phyloP scores from a whole-genome alignment of 2,329 filamentous ascomycete genomes.

The Graphium sp. region DNA sequence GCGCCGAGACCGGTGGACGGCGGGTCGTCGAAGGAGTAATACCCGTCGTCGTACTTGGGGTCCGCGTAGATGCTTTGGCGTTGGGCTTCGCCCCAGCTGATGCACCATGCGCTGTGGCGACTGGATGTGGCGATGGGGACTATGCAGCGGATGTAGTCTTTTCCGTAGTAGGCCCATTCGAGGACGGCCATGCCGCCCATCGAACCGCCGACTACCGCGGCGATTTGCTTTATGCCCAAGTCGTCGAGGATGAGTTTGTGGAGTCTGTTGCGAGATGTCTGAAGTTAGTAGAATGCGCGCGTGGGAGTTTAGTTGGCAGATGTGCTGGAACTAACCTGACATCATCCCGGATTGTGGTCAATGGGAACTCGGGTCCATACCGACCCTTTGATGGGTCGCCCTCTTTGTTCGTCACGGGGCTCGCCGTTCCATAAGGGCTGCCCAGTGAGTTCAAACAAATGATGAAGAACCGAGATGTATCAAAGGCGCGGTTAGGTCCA shows the following conservation, averaged over 20 bases:
- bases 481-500: slow-evolving; percentile 62
- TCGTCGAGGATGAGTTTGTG: slow-evolving; percentile 71
- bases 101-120: slow-evolving; percentile 75
- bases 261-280: too few species aligned
- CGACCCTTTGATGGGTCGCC: slow-evolving; percentile 55
- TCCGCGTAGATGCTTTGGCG: slow-evolving; percentile 93
- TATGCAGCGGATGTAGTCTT: slow-evolving; percentile 63
- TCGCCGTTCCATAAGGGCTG: slow-evolving; percentile 76
- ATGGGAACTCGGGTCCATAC: slow-evolving; percentile 90
- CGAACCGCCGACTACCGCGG: slow-evolving; percentile 66
- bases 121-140: slow-evolving; percentile 77
- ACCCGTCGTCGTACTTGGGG: slow-evolving; percentile 95
- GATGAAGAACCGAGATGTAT: slow-evolving; percentile 69
- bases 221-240: slow-evolving; percentile 61
- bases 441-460: slow-evolving; percentile 76
- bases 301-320: too few species aligned
- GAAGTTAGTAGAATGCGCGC: too few species aligned
- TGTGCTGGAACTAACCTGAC: slow-evolving; percentile 61
- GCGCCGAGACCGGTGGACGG: slow-evolving; percentile 77
- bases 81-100: slow-evolving; percentile 81
- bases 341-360: slow-evolving; percentile 91
- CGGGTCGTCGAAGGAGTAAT: slow-evolving; percentile 77
- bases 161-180: slow-evolving; percentile 84
- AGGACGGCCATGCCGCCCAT: slow-evolving; percentile 85
- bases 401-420: slow-evolving; percentile 75